phyloP scores from a whole-genome alignment of 805 yeast species.

The Ogataea methanolica region DNA sequence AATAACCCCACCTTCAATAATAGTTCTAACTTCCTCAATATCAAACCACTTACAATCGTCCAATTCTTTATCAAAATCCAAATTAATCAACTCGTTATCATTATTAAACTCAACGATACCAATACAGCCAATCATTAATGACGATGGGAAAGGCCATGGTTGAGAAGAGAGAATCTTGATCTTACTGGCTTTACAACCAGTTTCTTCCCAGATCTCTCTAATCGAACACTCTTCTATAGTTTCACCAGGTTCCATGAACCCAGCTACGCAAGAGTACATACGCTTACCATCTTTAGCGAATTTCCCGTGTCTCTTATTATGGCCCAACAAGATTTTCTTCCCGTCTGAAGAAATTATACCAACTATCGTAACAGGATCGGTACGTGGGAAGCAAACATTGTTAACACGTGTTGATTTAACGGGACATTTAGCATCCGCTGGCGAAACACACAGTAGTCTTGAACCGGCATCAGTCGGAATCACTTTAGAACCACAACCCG shows the following conservation, averaged over 20 bases:
- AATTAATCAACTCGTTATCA: conserved; percentile 54
- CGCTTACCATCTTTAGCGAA: conserved; percentile 19
- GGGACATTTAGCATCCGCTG: conserved; percentile 27
- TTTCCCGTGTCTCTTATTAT: conserved; percentile 55
- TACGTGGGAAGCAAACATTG: conserved; percentile 85
- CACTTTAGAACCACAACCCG: conserved; percentile 73
- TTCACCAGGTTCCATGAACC: conserved; percentile 95
- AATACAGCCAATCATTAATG: conserved; percentile 88
- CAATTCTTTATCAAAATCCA: conserved; percentile 83
- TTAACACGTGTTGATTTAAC: conserved; percentile 47
- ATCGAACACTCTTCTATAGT: conserved; percentile 82
- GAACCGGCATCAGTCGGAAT: conserved; percentile 68
- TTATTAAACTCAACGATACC: conserved; percentile 73
- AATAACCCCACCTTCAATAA: conserved; percentile 10
- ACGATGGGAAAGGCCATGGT: conserved; percentile 98
- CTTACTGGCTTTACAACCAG: conserved; percentile 65
- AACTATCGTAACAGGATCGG: conserved; percentile 84
- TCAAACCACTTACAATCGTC: conserved; percentile 86
- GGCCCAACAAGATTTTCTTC: conserved; percentile 63
- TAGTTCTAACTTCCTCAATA: conserved; percentile 39
- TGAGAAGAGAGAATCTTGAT: conserved; percentile 70
- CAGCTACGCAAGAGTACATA: conserved; percentile 86
- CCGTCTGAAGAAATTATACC: conserved; percentile 65
- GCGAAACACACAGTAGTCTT: conserved; percentile 46
- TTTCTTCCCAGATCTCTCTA: conserved; percentile 93